phyloP scores from a whole-genome alignment of 2,329 filamentous ascomycete species.

The Triangularia verruculosa region DNA sequence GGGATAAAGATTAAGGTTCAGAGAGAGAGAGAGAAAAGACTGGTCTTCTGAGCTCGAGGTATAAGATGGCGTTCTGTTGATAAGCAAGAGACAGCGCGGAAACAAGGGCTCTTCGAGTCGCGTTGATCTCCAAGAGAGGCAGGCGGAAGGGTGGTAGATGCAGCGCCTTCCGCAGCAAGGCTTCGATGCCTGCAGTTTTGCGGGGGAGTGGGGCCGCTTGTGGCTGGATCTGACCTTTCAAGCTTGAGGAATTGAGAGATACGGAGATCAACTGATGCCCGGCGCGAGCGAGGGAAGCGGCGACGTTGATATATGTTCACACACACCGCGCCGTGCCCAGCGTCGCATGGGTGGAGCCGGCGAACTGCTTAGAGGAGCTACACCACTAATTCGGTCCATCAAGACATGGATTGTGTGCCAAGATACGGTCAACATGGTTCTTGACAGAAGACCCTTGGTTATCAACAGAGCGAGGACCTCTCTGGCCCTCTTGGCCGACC shows the following conservation, averaged over 20 bases:
- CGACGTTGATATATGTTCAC: neutral
- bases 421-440: neutral
- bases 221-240: neutral
- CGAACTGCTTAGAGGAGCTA: neutral
- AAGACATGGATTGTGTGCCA: neutral
- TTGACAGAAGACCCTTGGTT: neutral
- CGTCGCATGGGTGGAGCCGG: neutral
- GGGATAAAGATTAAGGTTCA: neutral
- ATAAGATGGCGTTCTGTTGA: neutral
- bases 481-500: neutral
- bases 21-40: neutral
- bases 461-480: neutral
- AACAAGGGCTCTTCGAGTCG: neutral
- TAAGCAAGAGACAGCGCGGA: conserved; percentile 1
- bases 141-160: neutral
- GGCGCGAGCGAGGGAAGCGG: neutral
- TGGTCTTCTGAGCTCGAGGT: neutral
- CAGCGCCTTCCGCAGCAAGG: neutral
- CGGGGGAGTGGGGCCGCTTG: neutral
- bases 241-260: neutral
- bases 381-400: neutral
- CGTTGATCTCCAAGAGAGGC: neutral
- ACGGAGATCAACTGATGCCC: neutral
- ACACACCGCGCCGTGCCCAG: neutral
- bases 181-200: neutral